Base-by-base conservation (phyloP, 2,329 filamentous ascomycete genomes). In the Penicillium sp. region DNA sequence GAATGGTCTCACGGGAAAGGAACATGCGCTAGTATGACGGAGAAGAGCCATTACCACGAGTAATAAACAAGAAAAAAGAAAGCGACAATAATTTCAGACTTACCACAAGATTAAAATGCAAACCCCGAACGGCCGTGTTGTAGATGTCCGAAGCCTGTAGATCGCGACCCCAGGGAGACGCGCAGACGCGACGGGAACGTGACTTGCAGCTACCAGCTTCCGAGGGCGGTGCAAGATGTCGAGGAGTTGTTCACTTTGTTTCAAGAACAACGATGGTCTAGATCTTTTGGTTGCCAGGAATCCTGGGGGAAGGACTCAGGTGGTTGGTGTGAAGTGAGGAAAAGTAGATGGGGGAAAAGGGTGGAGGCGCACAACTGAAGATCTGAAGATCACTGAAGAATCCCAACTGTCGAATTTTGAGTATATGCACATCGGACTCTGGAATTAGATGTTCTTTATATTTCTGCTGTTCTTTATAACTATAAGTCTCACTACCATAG, bases 101-200 rank as follows among this genome's bases (percentile, higher is more conserved):
- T 41, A 53, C 44, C 28, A 22, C 12, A 33, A 40, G 26, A 44
- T 28, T 7, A 14, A 30, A 22, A 22, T 37, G 12, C 19, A 36
- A 28, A 25, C 33, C 11, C 33, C n/a, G 33, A 36, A 30, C 33
- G 26, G 10, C 19, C 12, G 40, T 14, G 26, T 42, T 42, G 50
- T 48, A 48, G 40, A 44, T 38, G 35, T 22, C 53, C 14, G 45
- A 25, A 42, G 47, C 22, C 35, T 50, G 55, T 61, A 54, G 56
- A 61, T 59, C 49, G 60, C 57, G 57, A 57, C 56, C 53, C 59
- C 51, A 25, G 53, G 50, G 48, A 56, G 58, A 65, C 63, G 63
- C 63, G 63, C 63, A 63, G 59, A 63, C 59, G 63, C 62, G 62
- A 62, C 58, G 57, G 56, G 55, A 65, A 62, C 62, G 63, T 65